Evolutionary conservation across 805 yeast species (phyloP).

Genomic region (Kurtzmaniella fragi): DNA sequence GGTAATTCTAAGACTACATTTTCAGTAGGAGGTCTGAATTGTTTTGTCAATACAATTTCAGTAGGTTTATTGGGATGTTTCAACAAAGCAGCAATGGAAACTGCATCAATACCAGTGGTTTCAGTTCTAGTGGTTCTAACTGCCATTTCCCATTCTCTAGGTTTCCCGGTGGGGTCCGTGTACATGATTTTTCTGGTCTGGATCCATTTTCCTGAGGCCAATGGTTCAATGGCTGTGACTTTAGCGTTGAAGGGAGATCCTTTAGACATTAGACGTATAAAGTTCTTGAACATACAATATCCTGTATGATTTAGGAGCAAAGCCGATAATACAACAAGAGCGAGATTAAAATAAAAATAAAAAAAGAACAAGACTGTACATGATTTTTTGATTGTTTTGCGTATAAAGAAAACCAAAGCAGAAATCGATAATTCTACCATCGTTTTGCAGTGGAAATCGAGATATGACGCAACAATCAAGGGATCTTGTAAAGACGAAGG

Average conservation of each 20-base stretch:
- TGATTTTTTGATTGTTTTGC: not conserved
- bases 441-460: not conserved
- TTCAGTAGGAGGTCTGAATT: slow-evolving; percentile 87
- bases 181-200: slow-evolving; percentile 62
- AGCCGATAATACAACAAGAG: not conserved
- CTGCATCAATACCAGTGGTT: slow-evolving; percentile 71
- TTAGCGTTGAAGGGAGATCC: slow-evolving; percentile 34
- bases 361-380: not conserved
- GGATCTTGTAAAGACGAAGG: slow-evolving; percentile 42
- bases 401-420: too few species aligned
- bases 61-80: slow-evolving; percentile 32
- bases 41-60: slow-evolving; percentile 67
- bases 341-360: too few species aligned
- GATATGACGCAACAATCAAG: slow-evolving; percentile 25
- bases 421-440: too few species aligned
- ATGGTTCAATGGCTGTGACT: slow-evolving; percentile 25
- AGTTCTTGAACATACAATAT: not conserved
- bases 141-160: slow-evolving; percentile 88
- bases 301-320: not conserved
- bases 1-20: slow-evolving; percentile 92
- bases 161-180: slow-evolving; percentile 61
- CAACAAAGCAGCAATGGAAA: slow-evolving; percentile 78
- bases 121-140: slow-evolving; percentile 68
- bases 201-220: slow-evolving; percentile 40
- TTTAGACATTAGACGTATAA: slow-evolving; percentile 9